These are phyloP conservation scores for Piper betle DNA, from an alignment of 164 flowering plant genomes.

Conservation along the genomic window DNA sequence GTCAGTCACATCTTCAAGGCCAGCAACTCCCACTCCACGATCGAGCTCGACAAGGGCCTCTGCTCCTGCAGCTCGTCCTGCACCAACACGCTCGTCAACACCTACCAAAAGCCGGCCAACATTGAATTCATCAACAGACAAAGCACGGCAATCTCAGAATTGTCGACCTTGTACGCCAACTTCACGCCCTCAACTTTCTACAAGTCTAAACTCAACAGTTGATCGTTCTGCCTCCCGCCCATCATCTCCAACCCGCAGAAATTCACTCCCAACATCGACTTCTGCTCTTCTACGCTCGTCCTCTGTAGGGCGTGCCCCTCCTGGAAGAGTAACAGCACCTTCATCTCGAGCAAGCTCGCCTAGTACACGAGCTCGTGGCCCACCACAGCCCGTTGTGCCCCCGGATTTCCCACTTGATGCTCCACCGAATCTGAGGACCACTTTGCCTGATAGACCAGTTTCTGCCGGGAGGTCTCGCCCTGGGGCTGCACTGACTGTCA, in stretches of 20 bases:
- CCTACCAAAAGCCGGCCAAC: constrained; percentile 59
- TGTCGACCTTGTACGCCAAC: constrained; percentile 82
- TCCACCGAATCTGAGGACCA: constrained; percentile 87
- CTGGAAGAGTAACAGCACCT: constrained; percentile 33
- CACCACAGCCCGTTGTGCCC: constrained; percentile 56
- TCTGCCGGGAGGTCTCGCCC: constrained; percentile 96
- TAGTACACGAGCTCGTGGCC: constrained; percentile 42
- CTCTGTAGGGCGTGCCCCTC: constrained; percentile 36
- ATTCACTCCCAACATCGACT: constrained; percentile 28
- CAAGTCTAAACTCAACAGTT: constrained; percentile 34
- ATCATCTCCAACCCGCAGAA: constrained; percentile 82
- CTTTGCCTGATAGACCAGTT: constrained; percentile 75
- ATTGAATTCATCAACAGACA: constrained; percentile 35
- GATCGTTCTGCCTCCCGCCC: constrained; percentile 58
- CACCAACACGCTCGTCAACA: constrained; percentile 51
- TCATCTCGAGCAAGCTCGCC: constrained; percentile 77
- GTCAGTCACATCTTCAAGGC: constrained; percentile 76
- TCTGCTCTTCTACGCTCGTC: constrained; percentile 26
- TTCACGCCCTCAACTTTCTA: constrained; percentile 48
- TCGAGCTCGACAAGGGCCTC: constrained; percentile 51
- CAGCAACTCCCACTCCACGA: constrained; percentile 66
- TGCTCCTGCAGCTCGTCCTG: constrained; percentile 51
- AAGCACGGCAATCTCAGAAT: constrained; percentile 33
- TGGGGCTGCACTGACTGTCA: constrained; percentile 27
- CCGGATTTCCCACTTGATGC: constrained; percentile 82